phyloP scores from a whole-genome alignment of 1,139 yeast genomes.

The Pneumocystis carinii region DNA sequence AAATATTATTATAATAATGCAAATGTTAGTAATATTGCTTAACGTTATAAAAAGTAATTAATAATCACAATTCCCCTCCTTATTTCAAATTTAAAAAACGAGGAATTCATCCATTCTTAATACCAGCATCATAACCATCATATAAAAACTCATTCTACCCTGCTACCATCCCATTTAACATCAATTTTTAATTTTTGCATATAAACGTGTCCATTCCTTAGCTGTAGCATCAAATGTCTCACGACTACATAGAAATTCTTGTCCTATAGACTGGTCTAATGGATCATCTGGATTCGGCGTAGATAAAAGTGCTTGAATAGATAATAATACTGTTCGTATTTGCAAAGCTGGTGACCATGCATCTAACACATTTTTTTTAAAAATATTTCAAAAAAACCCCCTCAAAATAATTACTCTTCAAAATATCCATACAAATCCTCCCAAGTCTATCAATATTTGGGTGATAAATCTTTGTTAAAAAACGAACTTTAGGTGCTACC shows the following conservation, averaged over 20 bases:
- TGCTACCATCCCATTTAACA: slow-evolving; percentile 20
- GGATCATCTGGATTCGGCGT: slow-evolving; percentile 99
- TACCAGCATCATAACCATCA: too few relatives aligned
- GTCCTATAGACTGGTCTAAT: slow-evolving; percentile 65
- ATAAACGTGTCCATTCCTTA: slow-evolving; percentile 16
- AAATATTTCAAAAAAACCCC: not conserved
- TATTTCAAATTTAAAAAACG: too few relatives aligned
- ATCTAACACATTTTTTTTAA: slow-evolving; percentile 18
- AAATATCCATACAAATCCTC: slow-evolving; percentile 84
- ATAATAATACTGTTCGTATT: slow-evolving; percentile 79
- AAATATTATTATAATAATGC: too few relatives aligned
- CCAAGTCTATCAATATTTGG: slow-evolving; percentile 94
- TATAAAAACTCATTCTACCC: not conserved
- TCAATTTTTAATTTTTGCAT: slow-evolving; percentile 27
- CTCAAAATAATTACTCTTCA: slow-evolving; percentile 43
- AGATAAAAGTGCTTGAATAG: slow-evolving; percentile 84
- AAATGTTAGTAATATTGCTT: too few relatives aligned
- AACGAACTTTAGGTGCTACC: slow-evolving; percentile 26
- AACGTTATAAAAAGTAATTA: too few relatives aligned
- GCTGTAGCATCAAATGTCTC: slow-evolving; percentile 10
- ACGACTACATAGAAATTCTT: slow-evolving; percentile 38
- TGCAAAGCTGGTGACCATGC: slow-evolving; percentile 98
- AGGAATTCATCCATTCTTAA: too few relatives aligned
- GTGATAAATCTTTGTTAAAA: slow-evolving; percentile 83
- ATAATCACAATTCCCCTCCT: too few relatives aligned